These are phyloP conservation scores for Alternaria dauci DNA, from an alignment of 2,329 filamentous ascomycete species.

Conservation along the genomic window DNA sequence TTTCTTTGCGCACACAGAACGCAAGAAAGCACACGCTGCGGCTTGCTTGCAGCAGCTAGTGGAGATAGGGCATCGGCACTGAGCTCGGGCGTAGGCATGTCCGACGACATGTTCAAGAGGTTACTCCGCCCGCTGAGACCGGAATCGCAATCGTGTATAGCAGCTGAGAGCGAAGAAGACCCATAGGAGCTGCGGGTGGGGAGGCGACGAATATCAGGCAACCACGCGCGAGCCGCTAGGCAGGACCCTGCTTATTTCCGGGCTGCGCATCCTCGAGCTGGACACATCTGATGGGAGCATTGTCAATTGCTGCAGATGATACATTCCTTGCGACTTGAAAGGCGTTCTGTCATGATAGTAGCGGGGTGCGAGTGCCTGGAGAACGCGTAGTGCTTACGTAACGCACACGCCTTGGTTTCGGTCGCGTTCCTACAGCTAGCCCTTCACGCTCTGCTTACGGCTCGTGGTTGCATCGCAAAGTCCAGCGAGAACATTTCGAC, in stretches of 20 bases:
- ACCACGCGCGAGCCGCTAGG: conserved; percentile 5
- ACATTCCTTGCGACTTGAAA: background rate
- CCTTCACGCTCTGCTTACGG: background rate
- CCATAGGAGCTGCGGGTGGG: background rate
- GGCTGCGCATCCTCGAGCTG: background rate
- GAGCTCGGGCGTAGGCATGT: conserved; percentile 13
- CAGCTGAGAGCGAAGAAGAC: background rate
- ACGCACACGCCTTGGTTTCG: background rate
- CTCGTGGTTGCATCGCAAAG: background rate
- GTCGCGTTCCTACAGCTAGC: background rate
- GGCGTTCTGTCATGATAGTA: background rate
- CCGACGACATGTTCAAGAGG: conserved; percentile 15
- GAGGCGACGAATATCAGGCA: conserved; percentile 9
- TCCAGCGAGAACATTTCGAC: background rate
- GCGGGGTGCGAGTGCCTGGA: background rate
- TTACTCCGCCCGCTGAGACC: conserved; percentile 1
- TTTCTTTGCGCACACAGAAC: conserved; percentile 71
- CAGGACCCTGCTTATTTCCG: conserved; percentile 10
- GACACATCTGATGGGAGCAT: background rate
- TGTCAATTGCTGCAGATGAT: background rate
- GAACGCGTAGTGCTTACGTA: background rate
- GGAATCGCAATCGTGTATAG: background rate
- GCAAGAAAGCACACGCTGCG: conserved; percentile 63
- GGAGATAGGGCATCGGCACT: conserved; percentile 8
- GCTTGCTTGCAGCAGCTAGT: conserved; percentile 27